These are phyloP conservation scores for Agrocybe praecox DNA, from an alignment of 768 basidiomycete species.

Conservation along the genomic window DNA sequence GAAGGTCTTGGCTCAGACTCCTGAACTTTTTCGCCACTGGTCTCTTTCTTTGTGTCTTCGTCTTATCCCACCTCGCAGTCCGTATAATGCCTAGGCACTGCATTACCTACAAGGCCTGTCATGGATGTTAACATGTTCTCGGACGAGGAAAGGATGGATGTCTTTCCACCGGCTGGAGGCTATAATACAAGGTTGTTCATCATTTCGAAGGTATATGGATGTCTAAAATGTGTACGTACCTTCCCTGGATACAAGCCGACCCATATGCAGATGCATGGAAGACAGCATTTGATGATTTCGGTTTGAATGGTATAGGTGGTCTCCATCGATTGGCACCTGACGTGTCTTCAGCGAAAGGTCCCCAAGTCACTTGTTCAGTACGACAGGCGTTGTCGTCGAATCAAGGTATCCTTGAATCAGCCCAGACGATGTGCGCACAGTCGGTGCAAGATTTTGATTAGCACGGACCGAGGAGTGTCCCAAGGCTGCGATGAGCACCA, in stretches of 20 bases:
- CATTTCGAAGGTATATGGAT: background rate
- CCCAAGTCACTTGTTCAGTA: conserved; percentile 31
- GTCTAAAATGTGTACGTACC: conserved; percentile 13
- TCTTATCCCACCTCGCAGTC: no score
- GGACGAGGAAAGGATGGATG: no score
- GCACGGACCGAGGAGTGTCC: background rate
- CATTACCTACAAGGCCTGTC: no score
- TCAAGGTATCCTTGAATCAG: conserved; percentile 26
- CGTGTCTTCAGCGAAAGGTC: conserved; percentile 30
- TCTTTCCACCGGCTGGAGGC: no score
- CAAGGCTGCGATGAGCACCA: background rate
- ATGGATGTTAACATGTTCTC: no score
- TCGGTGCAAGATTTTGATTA: background rate
- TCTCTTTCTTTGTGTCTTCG: no score
- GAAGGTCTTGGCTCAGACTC: no score
- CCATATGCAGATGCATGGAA: conserved; percentile 33
- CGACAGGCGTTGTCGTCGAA: conserved; percentile 19
- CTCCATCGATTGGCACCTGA: conserved; percentile 30
- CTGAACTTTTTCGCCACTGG: no score
- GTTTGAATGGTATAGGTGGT: conserved; percentile 24
- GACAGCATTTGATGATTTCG: conserved; percentile 5
- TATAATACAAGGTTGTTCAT: no score
- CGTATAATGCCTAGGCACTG: no score
- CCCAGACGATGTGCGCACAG: conserved; percentile 27
- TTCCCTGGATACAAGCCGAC: conserved; percentile 34